Evolutionary conservation across 805 yeast genomes (phyloP).

Genomic region (Ogataea minuta): DNA sequence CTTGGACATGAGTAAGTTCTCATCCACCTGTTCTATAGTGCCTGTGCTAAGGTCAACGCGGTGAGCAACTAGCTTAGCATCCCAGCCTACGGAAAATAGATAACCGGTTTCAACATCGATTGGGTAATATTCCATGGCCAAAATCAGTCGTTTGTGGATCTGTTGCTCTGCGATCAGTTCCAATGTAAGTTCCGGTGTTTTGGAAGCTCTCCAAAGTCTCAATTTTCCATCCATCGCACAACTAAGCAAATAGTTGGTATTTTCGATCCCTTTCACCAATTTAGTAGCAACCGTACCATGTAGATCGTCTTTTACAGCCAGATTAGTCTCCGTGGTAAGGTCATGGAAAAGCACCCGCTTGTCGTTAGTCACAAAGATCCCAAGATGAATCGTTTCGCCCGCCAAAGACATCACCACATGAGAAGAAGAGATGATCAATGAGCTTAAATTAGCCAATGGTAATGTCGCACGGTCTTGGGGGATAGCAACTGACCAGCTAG

Average conservation of each 20-base stretch:
- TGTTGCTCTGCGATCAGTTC: conserved; percentile 15
- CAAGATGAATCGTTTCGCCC: conserved; percentile 8
- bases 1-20: conserved; percentile 42
- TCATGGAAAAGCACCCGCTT: conserved; percentile 28
- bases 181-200: conserved; percentile 6
- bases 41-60: conserved; percentile 21
- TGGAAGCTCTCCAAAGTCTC: conserved; percentile 10
- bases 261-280: conserved; percentile 20
- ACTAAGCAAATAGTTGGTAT: conserved; percentile 24
- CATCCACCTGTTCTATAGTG: conserved; percentile 20
- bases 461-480: conserved; percentile 17
- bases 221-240: conserved; percentile 37
- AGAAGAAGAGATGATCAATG: conserved; percentile 28
- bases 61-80: conserved; percentile 42
- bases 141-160: conserved; percentile 33
- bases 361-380: conserved; percentile 30
- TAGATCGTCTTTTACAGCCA: conserved; percentile 13
- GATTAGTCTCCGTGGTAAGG: conserved; percentile 16
- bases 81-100: conserved; percentile 61
- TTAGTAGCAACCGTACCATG: conserved; percentile 24
- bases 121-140: conserved; percentile 22
- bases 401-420: conserved; percentile 15
- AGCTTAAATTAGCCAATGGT: conserved; percentile 17
- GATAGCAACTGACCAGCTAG: conserved; percentile 27
- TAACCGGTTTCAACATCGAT: conserved; percentile 27